A percentile compares a stretch with the other conserved stretches of the same genome.
These are phyloP conservation scores for Amaranthus hypochondriacus DNA, from an alignment of 148 eudicot species.

Conservation along the genomic window DNA sequence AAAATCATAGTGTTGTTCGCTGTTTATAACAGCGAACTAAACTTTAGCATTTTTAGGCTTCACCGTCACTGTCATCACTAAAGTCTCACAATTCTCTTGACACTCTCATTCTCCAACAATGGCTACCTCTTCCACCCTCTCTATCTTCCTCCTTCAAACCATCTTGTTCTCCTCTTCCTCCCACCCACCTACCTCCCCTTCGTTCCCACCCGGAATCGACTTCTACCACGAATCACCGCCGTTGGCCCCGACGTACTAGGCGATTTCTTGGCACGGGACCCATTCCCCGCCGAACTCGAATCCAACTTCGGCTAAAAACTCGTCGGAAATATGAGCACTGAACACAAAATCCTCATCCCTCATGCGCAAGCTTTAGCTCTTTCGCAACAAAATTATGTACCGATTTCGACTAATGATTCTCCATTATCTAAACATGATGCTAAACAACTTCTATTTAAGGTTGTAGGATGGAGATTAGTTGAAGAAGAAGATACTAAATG, in stretches of 20 bases:
- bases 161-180: slow-evolving; percentile 6
- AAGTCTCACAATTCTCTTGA: slow-evolving; percentile 8
- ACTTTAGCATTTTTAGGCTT: too few species aligned
- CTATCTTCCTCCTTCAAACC: slow-evolving; percentile 10
- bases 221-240: slow-evolving; percentile 18
- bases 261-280: slow-evolving; percentile 88
- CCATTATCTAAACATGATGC: slow-evolving; percentile 57
- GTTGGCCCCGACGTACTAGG: slow-evolving; percentile 44
- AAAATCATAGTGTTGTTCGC: too few species aligned
- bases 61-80: too few species aligned
- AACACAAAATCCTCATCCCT: slow-evolving; percentile 83
- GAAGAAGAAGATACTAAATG: slow-evolving; percentile 31
- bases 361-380: slow-evolving; percentile 57
- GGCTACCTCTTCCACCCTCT: slow-evolving; percentile 23
- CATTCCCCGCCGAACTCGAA: slow-evolving; percentile 78
- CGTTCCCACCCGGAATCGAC: neutral
- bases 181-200: neutral
- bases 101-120: neutral
- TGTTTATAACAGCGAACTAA: too few species aligned
- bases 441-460: slow-evolving; percentile 55
- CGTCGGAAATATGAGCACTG: slow-evolving; percentile 50
- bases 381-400: slow-evolving; percentile 42
- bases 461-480: slow-evolving; percentile 76
- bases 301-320: slow-evolving; percentile 74
- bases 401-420: slow-evolving; percentile 37